phyloP scores from a whole-genome alignment of 305 asterid species.

The Fraxinus latifolia region DNA sequence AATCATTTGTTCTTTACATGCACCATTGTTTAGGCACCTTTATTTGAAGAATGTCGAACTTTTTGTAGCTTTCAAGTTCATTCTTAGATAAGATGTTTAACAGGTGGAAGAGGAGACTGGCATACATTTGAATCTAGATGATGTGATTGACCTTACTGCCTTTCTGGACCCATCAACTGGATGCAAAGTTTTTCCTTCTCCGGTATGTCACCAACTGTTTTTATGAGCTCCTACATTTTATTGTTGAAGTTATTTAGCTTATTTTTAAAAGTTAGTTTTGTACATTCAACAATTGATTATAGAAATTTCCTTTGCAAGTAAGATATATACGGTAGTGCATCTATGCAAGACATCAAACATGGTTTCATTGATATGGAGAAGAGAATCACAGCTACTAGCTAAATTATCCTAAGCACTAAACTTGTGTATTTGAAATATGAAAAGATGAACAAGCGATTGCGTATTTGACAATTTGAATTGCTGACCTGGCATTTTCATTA shows the following conservation, averaged over 20 bases:
- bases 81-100: slow-evolving; percentile 18
- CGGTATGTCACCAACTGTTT: slow-evolving; percentile 36
- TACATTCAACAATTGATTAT: neutral
- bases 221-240: slow-evolving; percentile 1
- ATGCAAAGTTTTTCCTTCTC: slow-evolving; percentile 68
- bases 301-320: neutral
- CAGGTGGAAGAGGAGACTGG: slow-evolving; percentile 96
- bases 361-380: neutral
- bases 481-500: neutral
- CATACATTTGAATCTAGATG: slow-evolving; percentile 56
- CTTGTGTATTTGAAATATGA: neutral
- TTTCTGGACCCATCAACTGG: slow-evolving; percentile 75
- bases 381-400: neutral
- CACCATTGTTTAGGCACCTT: neutral
- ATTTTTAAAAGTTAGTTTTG: neutral
- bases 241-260: neutral
- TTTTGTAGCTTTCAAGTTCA: slow-evolving; percentile 13
- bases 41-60: neutral
- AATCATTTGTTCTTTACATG: neutral
- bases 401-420: neutral
- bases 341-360: neutral
- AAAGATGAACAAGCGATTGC: neutral
- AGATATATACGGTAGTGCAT: neutral
- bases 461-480: neutral
- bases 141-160: slow-evolving; percentile 74